phyloP scores from a whole-genome alignment of 2,329 filamentous ascomycete species.

The Zasmidium cellare region DNA sequence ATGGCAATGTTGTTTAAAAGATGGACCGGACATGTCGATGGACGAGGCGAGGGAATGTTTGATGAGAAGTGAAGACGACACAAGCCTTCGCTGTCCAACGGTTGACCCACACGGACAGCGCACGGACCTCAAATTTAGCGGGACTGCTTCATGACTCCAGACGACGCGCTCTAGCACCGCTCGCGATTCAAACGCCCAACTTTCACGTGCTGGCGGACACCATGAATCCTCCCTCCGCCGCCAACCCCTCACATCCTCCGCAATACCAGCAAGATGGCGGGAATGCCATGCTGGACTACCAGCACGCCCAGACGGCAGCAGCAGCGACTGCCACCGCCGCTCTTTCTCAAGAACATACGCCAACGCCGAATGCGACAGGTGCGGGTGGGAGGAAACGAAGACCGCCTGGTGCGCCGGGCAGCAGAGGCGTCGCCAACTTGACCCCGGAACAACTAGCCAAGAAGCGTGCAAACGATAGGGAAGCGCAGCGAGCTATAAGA shows the following conservation, averaged over 20 bases:
- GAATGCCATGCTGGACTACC: neutral
- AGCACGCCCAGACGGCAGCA: conserved; percentile 33
- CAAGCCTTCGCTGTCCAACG: neutral
- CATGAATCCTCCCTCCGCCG: neutral
- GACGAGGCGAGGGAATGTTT: neutral
- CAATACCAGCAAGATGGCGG: neutral
- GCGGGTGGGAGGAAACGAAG: conserved; percentile 33
- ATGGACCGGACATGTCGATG: neutral
- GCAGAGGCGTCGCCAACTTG: conserved; percentile 78
- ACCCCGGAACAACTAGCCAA: conserved; percentile 85
- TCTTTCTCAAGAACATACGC: conserved; percentile 16
- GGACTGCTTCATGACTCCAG: neutral
- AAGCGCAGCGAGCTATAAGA: conserved; percentile 81
- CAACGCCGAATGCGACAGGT: conserved; percentile 19
- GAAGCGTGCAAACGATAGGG: conserved; percentile 87
- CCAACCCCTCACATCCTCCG: neutral
- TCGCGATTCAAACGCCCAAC: neutral
- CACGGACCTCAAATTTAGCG: neutral
- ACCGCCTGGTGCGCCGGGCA: conserved; percentile 38
- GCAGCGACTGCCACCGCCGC: conserved; percentile 39
- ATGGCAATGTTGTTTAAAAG: neutral
- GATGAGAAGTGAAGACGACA: neutral
- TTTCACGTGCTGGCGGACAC: neutral
- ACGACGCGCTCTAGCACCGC: neutral
- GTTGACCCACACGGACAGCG: neutral